Evolutionary conservation across 2,329 filamentous ascomycete species (phyloP).

Genomic region (Colletotrichum sp.): DNA sequence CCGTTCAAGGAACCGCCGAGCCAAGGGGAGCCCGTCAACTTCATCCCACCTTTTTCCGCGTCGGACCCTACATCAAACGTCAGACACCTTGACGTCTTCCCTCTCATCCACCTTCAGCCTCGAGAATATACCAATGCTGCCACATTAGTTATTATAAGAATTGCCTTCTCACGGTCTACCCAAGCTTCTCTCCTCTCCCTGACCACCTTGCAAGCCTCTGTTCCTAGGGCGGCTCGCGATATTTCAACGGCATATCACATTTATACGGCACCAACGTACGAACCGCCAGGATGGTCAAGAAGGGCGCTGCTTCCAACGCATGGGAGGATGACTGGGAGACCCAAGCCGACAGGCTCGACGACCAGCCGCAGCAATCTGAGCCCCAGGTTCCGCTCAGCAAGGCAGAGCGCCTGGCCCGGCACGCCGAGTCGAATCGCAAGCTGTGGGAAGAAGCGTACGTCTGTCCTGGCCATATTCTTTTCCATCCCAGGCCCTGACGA

Average conservation of each 20-base stretch:
- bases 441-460: slow-evolving; percentile 88
- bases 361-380: slow-evolving; percentile 38
- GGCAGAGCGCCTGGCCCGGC: slow-evolving; percentile 78
- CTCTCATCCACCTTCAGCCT: neutral
- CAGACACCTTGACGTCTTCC: neutral
- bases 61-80: neutral
- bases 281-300: slow-evolving; percentile 48
- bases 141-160: neutral
- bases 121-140: neutral
- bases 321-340: slow-evolving; percentile 94
- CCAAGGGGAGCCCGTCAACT: neutral
- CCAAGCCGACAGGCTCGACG: slow-evolving; percentile 66
- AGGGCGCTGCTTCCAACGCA: slow-evolving; percentile 68
- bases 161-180: slow-evolving; percentile 1
- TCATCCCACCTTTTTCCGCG: slow-evolving; percentile 9
- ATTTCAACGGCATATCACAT: neutral
- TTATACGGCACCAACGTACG: neutral
- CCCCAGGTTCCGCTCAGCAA: slow-evolving; percentile 62
- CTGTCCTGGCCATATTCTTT: slow-evolving; percentile 11
- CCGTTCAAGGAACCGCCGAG: neutral
- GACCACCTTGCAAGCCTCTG: neutral
- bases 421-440: slow-evolving; percentile 82
- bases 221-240: neutral
- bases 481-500: no score
- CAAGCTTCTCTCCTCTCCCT: neutral